These are phyloP conservation scores for Lipomyces anomalus DNA, from an alignment of 805 yeast genomes.

Conservation along the genomic window DNA sequence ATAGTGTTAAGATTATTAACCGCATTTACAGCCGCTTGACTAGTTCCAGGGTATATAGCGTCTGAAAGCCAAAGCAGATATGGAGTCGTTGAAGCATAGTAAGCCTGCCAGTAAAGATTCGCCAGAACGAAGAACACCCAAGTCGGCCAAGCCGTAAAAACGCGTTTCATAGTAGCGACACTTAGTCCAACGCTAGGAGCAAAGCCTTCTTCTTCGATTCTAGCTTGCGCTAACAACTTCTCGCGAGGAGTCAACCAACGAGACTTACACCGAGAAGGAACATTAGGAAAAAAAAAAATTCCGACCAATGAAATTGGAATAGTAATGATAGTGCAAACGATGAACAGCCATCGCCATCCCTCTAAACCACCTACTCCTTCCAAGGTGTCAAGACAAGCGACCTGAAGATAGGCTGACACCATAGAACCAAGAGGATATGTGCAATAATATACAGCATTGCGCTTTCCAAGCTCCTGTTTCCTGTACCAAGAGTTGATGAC, in stretches of 20 bases:
- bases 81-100: constrained; percentile 20
- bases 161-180: constrained; percentile 4
- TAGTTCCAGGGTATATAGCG: neutral
- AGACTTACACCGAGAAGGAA: constrained; percentile 35
- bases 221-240: constrained; percentile 23
- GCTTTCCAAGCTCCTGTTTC: constrained; percentile 46
- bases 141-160: constrained; percentile 14
- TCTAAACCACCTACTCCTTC: constrained; percentile 37
- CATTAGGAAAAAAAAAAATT: constrained; percentile 44
- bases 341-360: constrained; percentile 48
- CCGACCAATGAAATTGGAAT: constrained; percentile 33
- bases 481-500: constrained; percentile 51
- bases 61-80: constrained; percentile 15
- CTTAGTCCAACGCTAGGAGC: constrained; percentile 6
- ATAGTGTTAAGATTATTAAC: constrained; percentile 16
- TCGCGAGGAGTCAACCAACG: constrained; percentile 24
- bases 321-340: constrained; percentile 43
- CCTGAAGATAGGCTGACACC: constrained; percentile 48
- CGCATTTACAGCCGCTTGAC: neutral
- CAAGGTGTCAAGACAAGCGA: constrained; percentile 46
- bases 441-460: constrained; percentile 40
- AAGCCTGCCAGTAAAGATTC: constrained; percentile 19
- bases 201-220: constrained; percentile 18
- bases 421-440: constrained; percentile 41
- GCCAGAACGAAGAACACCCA: constrained; percentile 17